Conservation (phyloP, 2,329 filamentous ascomycete genomes). For the Cladosporium colombiae region DNA sequence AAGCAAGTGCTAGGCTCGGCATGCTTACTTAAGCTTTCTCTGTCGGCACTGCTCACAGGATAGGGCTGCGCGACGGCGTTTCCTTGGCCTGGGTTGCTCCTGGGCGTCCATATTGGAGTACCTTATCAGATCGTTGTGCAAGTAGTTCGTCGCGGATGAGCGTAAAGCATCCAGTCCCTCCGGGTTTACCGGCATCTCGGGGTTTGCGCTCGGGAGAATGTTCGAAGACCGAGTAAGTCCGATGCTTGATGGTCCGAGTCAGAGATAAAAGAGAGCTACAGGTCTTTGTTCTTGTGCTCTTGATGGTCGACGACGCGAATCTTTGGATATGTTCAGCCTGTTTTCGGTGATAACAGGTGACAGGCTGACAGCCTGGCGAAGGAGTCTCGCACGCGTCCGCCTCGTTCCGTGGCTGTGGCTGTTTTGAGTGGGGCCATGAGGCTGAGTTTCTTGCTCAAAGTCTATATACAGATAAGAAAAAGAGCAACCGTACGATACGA, state of each 20-base stretch:
- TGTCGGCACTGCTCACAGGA: constrained; percentile 4
- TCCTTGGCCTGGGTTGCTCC: constrained; percentile 10
- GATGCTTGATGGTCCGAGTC: background rate
- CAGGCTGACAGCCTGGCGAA: background rate
- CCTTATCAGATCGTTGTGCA: constrained; percentile 17
- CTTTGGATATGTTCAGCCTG: background rate
- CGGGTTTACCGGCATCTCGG: constrained; percentile 5
- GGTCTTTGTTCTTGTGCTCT: background rate
- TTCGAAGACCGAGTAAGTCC: background rate
- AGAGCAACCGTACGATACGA: background rate
- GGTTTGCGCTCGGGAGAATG: background rate
- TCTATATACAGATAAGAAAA: background rate
- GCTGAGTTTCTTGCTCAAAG: background rate
- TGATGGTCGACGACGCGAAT: background rate
- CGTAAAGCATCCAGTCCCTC: constrained; percentile 1
- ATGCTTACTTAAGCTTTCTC: constrained; percentile 12
- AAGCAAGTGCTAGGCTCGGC: background rate
- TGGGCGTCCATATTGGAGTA: background rate
- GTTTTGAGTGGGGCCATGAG: constrained; percentile 13
- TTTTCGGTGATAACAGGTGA: background rate
- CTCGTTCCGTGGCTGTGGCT: background rate
- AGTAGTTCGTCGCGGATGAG: background rate
- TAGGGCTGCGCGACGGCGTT: constrained; percentile 1
- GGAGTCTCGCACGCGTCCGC: background rate
- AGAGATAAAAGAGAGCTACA: background rate